Percentiles rank a stretch among this genome's conserved stretches.
Conservation (phyloP, 2,329 filamentous ascomycete species). For the Tolypocladium capitatum region DNA sequence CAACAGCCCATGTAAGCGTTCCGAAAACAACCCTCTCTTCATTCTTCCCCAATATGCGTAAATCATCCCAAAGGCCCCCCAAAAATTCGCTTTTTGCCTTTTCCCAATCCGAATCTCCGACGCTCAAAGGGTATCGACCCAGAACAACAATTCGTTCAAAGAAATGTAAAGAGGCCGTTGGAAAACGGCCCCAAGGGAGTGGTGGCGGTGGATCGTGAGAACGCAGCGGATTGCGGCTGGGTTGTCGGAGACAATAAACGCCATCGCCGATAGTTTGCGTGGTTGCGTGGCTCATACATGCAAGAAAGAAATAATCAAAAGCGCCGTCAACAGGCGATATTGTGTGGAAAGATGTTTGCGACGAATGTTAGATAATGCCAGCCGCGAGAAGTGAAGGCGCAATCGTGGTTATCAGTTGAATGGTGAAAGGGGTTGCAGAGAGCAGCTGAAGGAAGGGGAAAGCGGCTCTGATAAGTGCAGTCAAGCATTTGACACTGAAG, state of each 20-base stretch:
- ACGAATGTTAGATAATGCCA: neutral
- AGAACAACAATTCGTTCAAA: constrained; percentile 4
- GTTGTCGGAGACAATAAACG: constrained; percentile 17
- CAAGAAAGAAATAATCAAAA: constrained; percentile 3
- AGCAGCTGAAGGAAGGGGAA: neutral
- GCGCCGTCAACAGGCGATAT: neutral
- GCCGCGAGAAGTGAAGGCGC: constrained; percentile 7
- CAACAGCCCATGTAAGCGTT: neutral
- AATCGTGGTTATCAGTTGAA: neutral
- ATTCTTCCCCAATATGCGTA: constrained; percentile 1
- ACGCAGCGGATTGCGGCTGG: neutral
- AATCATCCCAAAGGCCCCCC: constrained; percentile 5
- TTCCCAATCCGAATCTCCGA: neutral
- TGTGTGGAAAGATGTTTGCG: neutral
- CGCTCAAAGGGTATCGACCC: constrained; percentile 11
- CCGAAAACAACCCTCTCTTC: neutral
- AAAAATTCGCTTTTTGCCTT: constrained; percentile 2
- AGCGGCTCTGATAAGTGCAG: neutral
- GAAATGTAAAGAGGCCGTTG: neutral
- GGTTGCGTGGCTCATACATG: constrained; percentile 13
- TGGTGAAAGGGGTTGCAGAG: neutral
- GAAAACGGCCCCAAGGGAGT: neutral
- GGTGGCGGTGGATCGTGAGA: neutral
- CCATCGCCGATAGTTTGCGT: constrained; percentile 17
- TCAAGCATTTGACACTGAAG: neutral